These are phyloP conservation scores for Bauhinia variegata DNA, from an alignment of 306 rosid species.

Conservation along the genomic window DNA sequence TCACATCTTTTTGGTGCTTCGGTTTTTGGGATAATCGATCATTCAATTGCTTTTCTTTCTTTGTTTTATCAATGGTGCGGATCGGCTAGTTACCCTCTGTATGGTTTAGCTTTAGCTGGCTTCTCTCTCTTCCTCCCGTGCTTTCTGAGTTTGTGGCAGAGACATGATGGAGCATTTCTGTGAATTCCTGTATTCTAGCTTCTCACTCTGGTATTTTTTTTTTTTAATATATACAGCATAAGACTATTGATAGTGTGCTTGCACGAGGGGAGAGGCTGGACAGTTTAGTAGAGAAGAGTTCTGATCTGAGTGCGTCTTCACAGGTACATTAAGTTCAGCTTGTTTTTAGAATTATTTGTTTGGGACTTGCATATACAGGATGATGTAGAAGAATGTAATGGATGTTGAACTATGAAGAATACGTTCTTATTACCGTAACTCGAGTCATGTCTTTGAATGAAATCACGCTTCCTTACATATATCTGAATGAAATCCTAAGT, in stretches of 20 bases:
- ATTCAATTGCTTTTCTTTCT: conserved; percentile 9
- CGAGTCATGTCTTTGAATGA: conserved; percentile 3
- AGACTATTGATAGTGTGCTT: conserved; percentile 97
- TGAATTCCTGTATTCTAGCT: conserved; percentile 7
- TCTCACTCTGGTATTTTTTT: conserved; percentile 24
- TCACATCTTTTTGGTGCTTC: background rate
- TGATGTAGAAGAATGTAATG: background rate
- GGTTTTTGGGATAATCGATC: background rate
- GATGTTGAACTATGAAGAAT: background rate
- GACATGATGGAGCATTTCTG: conserved; percentile 1
- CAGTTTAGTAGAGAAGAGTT: conserved; percentile 98
- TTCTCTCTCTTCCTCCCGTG: conserved; percentile 15
- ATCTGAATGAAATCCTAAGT: conserved; percentile 6
- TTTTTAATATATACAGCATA: conserved; percentile 71
- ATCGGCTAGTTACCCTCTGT: no score
- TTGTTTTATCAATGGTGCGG: no score
- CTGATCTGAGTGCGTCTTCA: conserved; percentile 96
- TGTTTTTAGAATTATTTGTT: conserved; percentile 24
- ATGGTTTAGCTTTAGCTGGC: conserved; percentile 1
- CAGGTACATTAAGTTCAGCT: conserved; percentile 58
- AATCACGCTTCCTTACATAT: background rate
- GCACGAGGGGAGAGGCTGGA: conserved; percentile 96
- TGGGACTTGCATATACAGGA: conserved; percentile 6
- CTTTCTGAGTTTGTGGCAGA: background rate
- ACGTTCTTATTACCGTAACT: background rate